phyloP scores from a whole-genome alignment of 2,329 filamentous ascomycete species.

The Aspergillus sp. region DNA sequence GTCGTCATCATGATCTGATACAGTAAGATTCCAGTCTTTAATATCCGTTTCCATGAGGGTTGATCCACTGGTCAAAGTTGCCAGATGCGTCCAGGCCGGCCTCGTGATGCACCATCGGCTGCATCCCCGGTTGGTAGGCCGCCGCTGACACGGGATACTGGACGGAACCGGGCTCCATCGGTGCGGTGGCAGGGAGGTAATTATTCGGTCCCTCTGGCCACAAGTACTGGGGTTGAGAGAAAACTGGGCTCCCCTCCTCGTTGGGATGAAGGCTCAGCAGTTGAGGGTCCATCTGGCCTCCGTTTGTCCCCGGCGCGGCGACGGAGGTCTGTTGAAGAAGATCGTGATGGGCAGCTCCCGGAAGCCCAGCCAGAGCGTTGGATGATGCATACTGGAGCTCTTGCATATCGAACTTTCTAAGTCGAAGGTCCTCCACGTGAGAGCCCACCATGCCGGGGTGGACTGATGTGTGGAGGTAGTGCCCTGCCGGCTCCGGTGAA shows the following conservation, averaged over 20 bases:
- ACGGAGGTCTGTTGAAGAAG: constrained; percentile 32
- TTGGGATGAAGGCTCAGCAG: constrained; percentile 21
- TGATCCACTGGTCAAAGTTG: constrained; percentile 46
- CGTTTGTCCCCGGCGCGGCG: constrained; percentile 17
- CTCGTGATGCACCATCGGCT: constrained; percentile 29
- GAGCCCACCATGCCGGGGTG: constrained; percentile 35
- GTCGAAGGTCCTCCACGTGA: constrained; percentile 40
- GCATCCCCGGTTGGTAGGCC: constrained; percentile 20
- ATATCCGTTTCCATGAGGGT: constrained; percentile 15
- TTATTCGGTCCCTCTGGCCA: constrained; percentile 18
- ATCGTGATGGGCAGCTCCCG: constrained; percentile 39
- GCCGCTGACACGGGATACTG: constrained; percentile 6
- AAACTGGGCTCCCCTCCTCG: too few relatives aligned
- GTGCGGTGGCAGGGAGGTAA: constrained; percentile 13
- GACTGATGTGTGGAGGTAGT: constrained; percentile 49
- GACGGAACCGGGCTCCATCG: constrained; percentile 10
- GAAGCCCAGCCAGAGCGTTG: constrained; percentile 37
- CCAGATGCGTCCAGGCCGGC: constrained; percentile 34
- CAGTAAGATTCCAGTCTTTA: constrained; percentile 2
- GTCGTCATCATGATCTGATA: constrained; percentile 5
- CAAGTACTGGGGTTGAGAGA: constrained; percentile 5
- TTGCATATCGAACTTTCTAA: constrained; percentile 30
- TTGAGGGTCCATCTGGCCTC: constrained; percentile 38
- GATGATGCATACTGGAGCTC: constrained; percentile 27
- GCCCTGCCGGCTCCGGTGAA: constrained; percentile 41